phyloP scores from a whole-genome alignment of 495 filamentous ascomycete species.

The Hypoxylon trugodes region DNA sequence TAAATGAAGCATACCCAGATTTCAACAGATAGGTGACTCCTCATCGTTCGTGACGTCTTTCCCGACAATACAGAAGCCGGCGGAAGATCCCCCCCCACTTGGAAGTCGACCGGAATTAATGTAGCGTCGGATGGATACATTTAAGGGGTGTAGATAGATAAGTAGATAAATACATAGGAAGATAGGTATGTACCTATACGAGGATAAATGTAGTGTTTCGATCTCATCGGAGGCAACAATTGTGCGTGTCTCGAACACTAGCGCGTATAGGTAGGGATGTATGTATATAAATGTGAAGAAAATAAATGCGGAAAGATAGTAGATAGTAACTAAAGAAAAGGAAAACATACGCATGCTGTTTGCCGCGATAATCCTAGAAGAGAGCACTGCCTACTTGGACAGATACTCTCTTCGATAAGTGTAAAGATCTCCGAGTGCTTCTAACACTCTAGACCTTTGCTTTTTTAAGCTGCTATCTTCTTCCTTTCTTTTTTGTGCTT shows the following conservation, averaged over 20 bases:
- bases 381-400: conserved; percentile 28
- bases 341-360: conserved; percentile 28
- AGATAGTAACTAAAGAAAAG: neutral
- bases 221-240: conserved; percentile 17
- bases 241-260: conserved; percentile 5
- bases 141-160: conserved; percentile 8
- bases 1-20: neutral
- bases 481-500: conserved; percentile 6
- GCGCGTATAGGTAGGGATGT: neutral
- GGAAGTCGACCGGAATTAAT: conserved; percentile 36
- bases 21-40: neutral
- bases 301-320: too few species aligned
- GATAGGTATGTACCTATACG: conserved; percentile 10
- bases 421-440: neutral
- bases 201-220: conserved; percentile 4
- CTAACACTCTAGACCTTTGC: conserved; percentile 3
- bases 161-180: conserved; percentile 13
- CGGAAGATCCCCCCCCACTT: conserved; percentile 28
- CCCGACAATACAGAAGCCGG: conserved; percentile 12
- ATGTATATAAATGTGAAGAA: neutral
- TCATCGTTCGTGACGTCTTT: conserved; percentile 13
- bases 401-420: conserved; percentile 23
- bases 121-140: conserved; percentile 23
- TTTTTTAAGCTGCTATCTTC: neutral
- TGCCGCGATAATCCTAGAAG: conserved; percentile 14